Evolutionary conservation across 306 rosid genomes (phyloP).

Genomic region (Cucurbita argyrosperma): DNA sequence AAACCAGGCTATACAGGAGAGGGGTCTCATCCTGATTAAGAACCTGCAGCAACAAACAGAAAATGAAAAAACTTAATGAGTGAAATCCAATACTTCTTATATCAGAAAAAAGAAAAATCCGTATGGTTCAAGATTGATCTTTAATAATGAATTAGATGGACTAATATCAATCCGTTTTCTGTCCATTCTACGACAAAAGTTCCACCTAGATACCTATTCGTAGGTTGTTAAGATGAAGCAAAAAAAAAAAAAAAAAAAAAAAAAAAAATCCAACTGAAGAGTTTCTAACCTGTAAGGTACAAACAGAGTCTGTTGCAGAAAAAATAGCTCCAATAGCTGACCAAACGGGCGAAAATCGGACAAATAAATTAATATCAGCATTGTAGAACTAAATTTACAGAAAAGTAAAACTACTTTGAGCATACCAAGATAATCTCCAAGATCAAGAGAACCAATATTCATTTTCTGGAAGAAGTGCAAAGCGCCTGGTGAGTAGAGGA

Average conservation of each 20-base stretch:
- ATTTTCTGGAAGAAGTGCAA: constrained; percentile 70
- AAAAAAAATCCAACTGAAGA: constrained; percentile 2
- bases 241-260: no score
- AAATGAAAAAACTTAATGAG: neutral
- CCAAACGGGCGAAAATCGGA: constrained; percentile 5
- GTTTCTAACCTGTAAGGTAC: constrained; percentile 51
- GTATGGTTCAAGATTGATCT: neutral
- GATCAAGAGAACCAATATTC: constrained; percentile 63
- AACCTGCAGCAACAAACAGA: neutral
- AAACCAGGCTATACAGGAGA: constrained; percentile 35
- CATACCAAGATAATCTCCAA: constrained; percentile 85
- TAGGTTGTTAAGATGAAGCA: constrained; percentile 7
- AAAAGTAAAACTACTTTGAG: constrained; percentile 1
- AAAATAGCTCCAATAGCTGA: constrained; percentile 64
- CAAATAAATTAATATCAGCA: neutral
- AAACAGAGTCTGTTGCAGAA: constrained; percentile 10
- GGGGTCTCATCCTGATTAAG: constrained; percentile 9
- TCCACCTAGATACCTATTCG: neutral
- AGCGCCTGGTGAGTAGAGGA: constrained; percentile 42
- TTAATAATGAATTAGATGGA: neutral
- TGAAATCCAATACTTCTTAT: neutral
- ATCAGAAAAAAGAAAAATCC: neutral
- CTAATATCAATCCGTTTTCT: neutral
- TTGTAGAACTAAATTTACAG: neutral
- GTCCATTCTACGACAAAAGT: neutral